Evolutionary conservation across 805 yeast genomes (phyloP).

Genomic region (Maudiozyma turicensis): DNA sequence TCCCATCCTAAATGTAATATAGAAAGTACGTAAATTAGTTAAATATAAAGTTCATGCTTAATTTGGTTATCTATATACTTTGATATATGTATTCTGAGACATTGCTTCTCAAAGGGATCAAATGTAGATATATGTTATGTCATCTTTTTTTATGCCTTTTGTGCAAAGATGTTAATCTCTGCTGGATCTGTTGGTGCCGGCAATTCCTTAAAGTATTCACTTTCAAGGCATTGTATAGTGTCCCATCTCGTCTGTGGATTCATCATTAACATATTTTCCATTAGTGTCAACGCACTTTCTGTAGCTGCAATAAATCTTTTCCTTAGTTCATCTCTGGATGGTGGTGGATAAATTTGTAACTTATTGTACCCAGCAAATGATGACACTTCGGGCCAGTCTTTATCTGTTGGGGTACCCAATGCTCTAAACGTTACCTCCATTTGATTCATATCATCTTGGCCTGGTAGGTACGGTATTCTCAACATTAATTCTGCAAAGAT

Average conservation of each 20-base stretch:
- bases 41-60: too few species aligned
- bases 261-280: conserved; percentile 61
- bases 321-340: conserved; percentile 68
- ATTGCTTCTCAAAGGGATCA: not conserved
- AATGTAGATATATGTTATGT: not conserved
- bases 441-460: conserved; percentile 83
- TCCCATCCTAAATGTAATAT: too few species aligned
- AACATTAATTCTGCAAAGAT: conserved; percentile 95
- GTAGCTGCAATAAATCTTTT: conserved; percentile 86
- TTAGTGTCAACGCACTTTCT: conserved; percentile 66
- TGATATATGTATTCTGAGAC: not conserved
- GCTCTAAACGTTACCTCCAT: conserved; percentile 90
- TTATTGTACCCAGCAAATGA: conserved; percentile 68
- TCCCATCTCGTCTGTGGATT: conserved; percentile 70
- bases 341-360: conserved; percentile 69
- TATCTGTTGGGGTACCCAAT: conserved; percentile 90
- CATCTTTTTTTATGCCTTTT: not conserved
- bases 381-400: conserved; percentile 83
- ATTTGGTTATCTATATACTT: too few species aligned
- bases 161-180: conserved; percentile 6
- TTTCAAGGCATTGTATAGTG: conserved; percentile 52
- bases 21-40: too few species aligned
- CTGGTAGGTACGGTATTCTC: conserved; percentile 91
- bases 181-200: conserved; percentile 68
- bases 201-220: conserved; percentile 58